Conservation (phyloP, 169 alveolate genomes). For the Cryptosporidium felis region DNA sequence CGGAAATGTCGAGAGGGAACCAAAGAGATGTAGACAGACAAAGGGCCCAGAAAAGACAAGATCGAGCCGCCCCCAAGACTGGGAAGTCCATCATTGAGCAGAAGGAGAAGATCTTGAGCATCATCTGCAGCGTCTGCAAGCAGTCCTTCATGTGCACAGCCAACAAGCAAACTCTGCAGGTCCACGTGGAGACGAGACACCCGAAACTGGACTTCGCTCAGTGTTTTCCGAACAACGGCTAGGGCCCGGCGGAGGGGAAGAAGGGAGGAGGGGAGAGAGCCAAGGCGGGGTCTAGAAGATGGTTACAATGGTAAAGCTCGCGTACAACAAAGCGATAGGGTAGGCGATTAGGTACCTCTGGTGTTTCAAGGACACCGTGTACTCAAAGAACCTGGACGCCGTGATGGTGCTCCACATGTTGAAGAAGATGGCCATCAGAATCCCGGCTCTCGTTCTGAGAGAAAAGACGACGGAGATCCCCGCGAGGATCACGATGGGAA, state of each 20-base stretch:
- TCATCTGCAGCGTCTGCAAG: slow-evolving; percentile 80
- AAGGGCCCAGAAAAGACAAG: slow-evolving; percentile 77
- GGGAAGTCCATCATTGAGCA: slow-evolving; percentile 79
- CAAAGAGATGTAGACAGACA: slow-evolving; percentile 84
- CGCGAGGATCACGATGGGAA: slow-evolving; percentile 80
- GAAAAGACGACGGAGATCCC: slow-evolving; percentile 75
- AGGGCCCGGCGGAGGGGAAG: neutral
- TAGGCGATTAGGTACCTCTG: slow-evolving; percentile 81
- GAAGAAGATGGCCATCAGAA: slow-evolving; percentile 72
- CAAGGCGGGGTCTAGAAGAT: slow-evolving; percentile 15
- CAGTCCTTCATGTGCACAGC: slow-evolving; percentile 85
- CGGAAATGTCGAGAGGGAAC: slow-evolving; percentile 85
- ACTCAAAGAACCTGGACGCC: slow-evolving; percentile 82
- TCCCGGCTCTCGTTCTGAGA: slow-evolving; percentile 73
- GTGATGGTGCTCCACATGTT: slow-evolving; percentile 79
- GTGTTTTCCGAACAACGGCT: slow-evolving; percentile 74
- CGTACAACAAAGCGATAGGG: slow-evolving; percentile 81
- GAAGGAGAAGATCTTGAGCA: slow-evolving; percentile 77
- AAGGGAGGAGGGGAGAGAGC: neutral
- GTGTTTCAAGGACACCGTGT: slow-evolving; percentile 78
- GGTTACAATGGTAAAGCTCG: slow-evolving; percentile 74
- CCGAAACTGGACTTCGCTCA: slow-evolving; percentile 79
- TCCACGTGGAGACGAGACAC: slow-evolving; percentile 81
- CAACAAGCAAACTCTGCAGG: slow-evolving; percentile 79
- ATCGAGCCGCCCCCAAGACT: slow-evolving; percentile 76